phyloP scores from a whole-genome alignment of 2,329 filamentous ascomycete species.

The Coleophoma cylindrospora region DNA sequence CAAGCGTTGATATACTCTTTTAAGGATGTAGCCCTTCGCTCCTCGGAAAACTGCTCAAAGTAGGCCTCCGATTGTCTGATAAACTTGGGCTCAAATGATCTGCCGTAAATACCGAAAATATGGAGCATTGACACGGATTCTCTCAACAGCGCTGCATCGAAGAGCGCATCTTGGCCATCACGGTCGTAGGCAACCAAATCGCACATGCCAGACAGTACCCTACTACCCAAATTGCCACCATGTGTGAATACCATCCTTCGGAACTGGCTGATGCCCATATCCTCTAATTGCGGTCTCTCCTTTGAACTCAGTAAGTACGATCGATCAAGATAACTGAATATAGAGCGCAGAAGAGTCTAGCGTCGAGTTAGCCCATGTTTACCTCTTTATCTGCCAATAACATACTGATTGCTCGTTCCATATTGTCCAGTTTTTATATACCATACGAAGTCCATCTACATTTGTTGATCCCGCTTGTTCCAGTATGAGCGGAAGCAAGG shows the following conservation, averaged over 20 bases:
- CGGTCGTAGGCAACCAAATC: slow-evolving; percentile 72
- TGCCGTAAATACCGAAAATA: slow-evolving; percentile 75
- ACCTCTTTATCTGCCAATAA: slow-evolving; percentile 5
- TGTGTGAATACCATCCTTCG: slow-evolving; percentile 46
- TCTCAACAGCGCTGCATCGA: slow-evolving; percentile 62
- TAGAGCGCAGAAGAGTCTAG: slow-evolving; percentile 72
- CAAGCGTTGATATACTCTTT: slow-evolving; percentile 72
- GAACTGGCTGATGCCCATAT: slow-evolving; percentile 76
- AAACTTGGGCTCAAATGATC: slow-evolving; percentile 73
- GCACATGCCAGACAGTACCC: slow-evolving; percentile 58
- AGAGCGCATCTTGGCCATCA: slow-evolving; percentile 42
- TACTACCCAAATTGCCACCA: slow-evolving; percentile 29
- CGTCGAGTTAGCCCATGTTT: slow-evolving; percentile 5
- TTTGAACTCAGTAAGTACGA: slow-evolving; percentile 77
- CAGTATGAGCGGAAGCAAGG: slow-evolving; percentile 51
- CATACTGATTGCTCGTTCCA: slow-evolving; percentile 77
- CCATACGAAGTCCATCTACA: slow-evolving; percentile 56
- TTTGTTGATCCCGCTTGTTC: slow-evolving; percentile 46
- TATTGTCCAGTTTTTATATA: slow-evolving; percentile 59
- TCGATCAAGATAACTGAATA: slow-evolving; percentile 92
- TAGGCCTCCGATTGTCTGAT: slow-evolving; percentile 63
- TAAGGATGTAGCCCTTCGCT: slow-evolving; percentile 56
- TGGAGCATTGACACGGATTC: slow-evolving; percentile 79
- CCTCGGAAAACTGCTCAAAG: slow-evolving; percentile 64
- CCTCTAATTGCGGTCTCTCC: slow-evolving; percentile 67